A percentile compares a stretch with the other conserved stretches of the same genome.
Evolutionary conservation across 768 basidiomycete species (phyloP).

Genomic region (Tulasnella sp.): DNA sequence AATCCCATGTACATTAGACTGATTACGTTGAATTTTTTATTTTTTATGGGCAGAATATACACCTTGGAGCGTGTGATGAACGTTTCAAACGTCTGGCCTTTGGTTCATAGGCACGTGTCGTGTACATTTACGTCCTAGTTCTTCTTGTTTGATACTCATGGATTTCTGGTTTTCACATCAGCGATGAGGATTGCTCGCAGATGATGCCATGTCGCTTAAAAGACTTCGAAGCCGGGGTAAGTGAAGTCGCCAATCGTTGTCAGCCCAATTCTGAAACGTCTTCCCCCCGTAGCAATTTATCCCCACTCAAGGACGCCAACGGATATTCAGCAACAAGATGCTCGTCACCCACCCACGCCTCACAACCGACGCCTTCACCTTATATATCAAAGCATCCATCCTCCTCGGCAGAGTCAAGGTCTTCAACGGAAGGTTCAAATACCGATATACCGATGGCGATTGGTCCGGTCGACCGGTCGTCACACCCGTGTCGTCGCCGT

Average conservation of each 20-base stretch:
- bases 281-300: not conserved
- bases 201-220: not conserved
- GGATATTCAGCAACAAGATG: conserved; percentile 52
- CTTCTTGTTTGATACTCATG: too few species aligned
- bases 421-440: conserved; percentile 11
- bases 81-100: too few species aligned
- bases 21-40: too few species aligned
- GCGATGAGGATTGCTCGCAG: conserved; percentile 1
- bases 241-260: not conserved
- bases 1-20: too few species aligned
- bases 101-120: too few species aligned
- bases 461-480: too few species aligned
- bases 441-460: too few species aligned
- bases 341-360: conserved; percentile 48
- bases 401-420: conserved; percentile 37
- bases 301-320: conserved; percentile 37
- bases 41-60: too few species aligned
- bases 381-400: conserved; percentile 61
- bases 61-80: too few species aligned
- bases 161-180: not conserved
- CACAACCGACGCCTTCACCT: conserved; percentile 56
- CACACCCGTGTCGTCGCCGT: too few species aligned
- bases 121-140: too few species aligned
- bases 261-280: not conserved
- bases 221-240: conserved; percentile 7